phyloP scores from a whole-genome alignment of 805 yeast species.

The Candida dajiaensis region DNA sequence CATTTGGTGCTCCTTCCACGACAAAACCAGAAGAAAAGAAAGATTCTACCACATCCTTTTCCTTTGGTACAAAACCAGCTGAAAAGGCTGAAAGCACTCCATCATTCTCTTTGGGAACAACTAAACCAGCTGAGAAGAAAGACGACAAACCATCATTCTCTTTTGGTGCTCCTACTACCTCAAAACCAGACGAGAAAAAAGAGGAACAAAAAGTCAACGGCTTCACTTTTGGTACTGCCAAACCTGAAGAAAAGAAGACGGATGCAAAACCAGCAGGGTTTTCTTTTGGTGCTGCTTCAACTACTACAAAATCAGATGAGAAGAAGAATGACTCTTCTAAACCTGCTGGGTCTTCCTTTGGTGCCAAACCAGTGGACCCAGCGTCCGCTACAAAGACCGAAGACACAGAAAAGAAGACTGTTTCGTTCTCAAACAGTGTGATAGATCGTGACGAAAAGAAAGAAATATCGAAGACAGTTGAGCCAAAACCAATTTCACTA shows the following conservation, averaged over 20 bases:
- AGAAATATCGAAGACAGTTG: slow-evolving; percentile 47
- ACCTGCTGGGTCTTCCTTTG: slow-evolving; percentile 4
- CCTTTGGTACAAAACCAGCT: slow-evolving; percentile 11
- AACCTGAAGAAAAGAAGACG: slow-evolving; percentile 12
- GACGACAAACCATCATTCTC: background rate
- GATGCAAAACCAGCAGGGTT: slow-evolving; percentile 8
- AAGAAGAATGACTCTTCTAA: slow-evolving; percentile 5
- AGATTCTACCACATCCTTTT: slow-evolving; percentile 12
- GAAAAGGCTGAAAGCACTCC: background rate
- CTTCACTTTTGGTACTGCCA: slow-evolving; percentile 1
- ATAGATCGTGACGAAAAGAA: slow-evolving; percentile 24
- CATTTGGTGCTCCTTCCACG: slow-evolving; percentile 10
- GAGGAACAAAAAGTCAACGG: slow-evolving; percentile 1
- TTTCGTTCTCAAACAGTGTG: slow-evolving; percentile 22
- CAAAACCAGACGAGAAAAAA: background rate
- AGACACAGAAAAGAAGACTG: slow-evolving; percentile 22
- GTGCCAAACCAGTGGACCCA: slow-evolving; percentile 11
- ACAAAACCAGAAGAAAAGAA: slow-evolving; percentile 8
- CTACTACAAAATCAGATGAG: slow-evolving; percentile 5
- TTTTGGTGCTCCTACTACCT: background rate
- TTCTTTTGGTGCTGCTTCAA: slow-evolving; percentile 17
- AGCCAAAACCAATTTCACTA: slow-evolving; percentile 67
- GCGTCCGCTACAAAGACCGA: slow-evolving; percentile 11
- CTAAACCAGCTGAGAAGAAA: slow-evolving; percentile 11
- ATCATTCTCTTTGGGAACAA: background rate